Conservation (phyloP, 257 asterid genomes). For the Euphrasia confusa region DNA sequence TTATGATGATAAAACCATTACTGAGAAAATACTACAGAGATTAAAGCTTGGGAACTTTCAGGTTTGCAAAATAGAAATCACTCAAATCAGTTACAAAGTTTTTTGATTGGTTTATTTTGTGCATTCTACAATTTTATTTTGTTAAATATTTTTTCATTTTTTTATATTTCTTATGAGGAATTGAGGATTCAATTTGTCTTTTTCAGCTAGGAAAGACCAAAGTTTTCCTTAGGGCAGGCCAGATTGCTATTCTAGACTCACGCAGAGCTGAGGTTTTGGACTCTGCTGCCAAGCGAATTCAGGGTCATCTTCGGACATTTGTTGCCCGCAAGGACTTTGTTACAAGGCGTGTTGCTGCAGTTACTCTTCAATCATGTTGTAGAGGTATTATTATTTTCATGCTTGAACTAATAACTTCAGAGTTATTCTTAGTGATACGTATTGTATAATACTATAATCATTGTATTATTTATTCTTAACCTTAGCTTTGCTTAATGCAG, state of each 20-base stretch:
- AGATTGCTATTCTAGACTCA: conserved; percentile 81
- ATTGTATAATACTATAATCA: background rate
- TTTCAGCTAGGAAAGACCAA: conserved; percentile 86
- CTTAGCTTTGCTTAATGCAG: conserved; percentile 1
- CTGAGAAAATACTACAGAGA: conserved; percentile 78
- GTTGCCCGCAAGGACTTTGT: conserved; percentile 63
- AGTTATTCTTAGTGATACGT: conserved; percentile 1
- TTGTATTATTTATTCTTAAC: conserved; percentile 4
- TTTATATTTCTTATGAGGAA: conserved; percentile 13
- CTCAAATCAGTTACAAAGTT: conserved; percentile 14
- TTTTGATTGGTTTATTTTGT: conserved; percentile 11
- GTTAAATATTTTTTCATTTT: conserved; percentile 19
- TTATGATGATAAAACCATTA: conserved; percentile 79
- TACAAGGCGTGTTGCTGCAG: conserved; percentile 52
- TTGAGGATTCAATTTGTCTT: conserved; percentile 19
- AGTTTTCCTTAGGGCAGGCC: conserved; percentile 97
- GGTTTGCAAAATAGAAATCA: conserved; percentile 44
- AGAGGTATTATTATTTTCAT: conserved; percentile 58
- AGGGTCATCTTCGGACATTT: conserved; percentile 65
- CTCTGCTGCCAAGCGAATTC: conserved; percentile 79
- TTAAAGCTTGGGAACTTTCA: conserved; percentile 81
- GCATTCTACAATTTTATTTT: conserved; percentile 7
- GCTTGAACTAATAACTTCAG: conserved; percentile 14
- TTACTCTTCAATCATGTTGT: conserved; percentile 77
- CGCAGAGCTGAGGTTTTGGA: conserved; percentile 90